phyloP scores from a whole-genome alignment of 148 eudicot genomes.

The Simmondsia chinensis region DNA sequence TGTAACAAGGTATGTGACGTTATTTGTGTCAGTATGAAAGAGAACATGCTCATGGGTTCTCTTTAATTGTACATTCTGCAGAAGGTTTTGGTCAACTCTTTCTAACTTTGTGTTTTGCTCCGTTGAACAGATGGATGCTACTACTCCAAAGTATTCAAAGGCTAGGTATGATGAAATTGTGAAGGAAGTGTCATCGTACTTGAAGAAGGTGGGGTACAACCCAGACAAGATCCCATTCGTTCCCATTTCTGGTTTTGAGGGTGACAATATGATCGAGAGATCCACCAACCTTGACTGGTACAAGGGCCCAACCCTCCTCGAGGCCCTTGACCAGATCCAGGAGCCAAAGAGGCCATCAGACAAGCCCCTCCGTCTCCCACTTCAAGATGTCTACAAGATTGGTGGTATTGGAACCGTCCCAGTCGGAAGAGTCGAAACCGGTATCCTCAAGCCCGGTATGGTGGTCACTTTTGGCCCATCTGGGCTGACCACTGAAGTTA shows the following conservation, averaged over 20 bases:
- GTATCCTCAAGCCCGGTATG: conserved; percentile 30
- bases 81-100: no score
- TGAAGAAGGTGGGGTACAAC: conserved; percentile 35
- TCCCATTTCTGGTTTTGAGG: conserved; percentile 35
- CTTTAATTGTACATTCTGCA: neutral
- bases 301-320: conserved; percentile 41
- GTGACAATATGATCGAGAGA: conserved; percentile 39
- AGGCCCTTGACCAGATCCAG: conserved; percentile 23
- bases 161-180: conserved; percentile 31
- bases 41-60: neutral
- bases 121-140: conserved; percentile 27
- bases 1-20: conserved; percentile 32
- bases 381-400: conserved; percentile 36
- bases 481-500: conserved; percentile 35
- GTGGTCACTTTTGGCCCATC: conserved; percentile 30
- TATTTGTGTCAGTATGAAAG: neutral
- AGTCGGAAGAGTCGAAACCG: conserved; percentile 31
- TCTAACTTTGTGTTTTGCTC: neutral
- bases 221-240: conserved; percentile 29
- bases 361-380: conserved; percentile 36
- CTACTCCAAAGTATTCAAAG: conserved; percentile 36
- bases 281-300: conserved; percentile 39
- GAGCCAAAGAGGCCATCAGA: conserved; percentile 41
- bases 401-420: conserved; percentile 38
- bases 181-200: conserved; percentile 28